Conservation (phyloP, 768 basidiomycete genomes). For the Porphyrellus cyaneotinctus region DNA sequence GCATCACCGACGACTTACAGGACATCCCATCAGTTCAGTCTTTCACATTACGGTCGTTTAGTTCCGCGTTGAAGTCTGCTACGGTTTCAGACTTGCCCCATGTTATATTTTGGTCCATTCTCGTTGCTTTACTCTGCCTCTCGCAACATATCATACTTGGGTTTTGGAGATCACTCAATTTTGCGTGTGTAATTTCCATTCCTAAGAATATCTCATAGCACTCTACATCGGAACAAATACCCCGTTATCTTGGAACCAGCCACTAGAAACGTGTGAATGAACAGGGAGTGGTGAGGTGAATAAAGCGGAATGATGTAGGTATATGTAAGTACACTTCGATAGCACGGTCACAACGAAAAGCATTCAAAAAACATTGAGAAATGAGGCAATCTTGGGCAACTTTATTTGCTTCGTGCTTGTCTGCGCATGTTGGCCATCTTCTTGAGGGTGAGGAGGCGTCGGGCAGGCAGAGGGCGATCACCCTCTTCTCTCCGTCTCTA, state of each 20-base stretch:
- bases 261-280: not conserved
- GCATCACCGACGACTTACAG: not conserved
- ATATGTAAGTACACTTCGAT: not conserved
- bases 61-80: constrained; percentile 25
- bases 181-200: constrained; percentile 7
- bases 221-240: constrained; percentile 17
- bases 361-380: not conserved
- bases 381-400: not conserved
- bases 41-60: constrained; percentile 31
- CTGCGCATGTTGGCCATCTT: constrained; percentile 17
- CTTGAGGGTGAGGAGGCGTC: constrained; percentile 13
- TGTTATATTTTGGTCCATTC: constrained; percentile 19
- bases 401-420: not conserved
- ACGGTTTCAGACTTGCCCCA: constrained; percentile 14
- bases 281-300: not conserved
- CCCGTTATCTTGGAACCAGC: constrained; percentile 3
- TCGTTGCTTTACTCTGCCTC: constrained; percentile 1
- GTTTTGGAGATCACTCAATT: constrained; percentile 7
- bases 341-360: constrained; percentile 8
- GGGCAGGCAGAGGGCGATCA: constrained; percentile 15
- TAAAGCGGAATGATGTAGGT: not conserved
- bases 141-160: not conserved
- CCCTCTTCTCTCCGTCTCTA: constrained; percentile 27
- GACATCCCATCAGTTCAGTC: constrained; percentile 18
- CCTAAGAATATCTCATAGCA: constrained; percentile 8